Base-by-base conservation (phyloP, 2,329 filamentous ascomycete genomes). In the Pseudohalonectria lignicola region DNA sequence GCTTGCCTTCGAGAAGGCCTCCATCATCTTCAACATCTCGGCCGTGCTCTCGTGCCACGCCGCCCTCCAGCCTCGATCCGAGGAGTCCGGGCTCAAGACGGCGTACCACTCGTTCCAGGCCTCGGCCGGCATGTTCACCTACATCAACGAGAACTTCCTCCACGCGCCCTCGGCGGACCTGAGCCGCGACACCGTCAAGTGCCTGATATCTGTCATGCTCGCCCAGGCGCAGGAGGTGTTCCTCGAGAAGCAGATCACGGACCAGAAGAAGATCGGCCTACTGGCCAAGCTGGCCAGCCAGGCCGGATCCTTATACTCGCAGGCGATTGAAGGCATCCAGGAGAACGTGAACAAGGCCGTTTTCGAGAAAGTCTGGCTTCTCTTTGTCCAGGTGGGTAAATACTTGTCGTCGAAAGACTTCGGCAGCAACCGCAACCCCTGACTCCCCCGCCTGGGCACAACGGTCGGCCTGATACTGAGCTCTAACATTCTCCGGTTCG, bases 121-220 rank as follows among this genome's bases (percentile, higher is more conserved):
- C 30, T 88, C 90, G 7, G 92, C 92, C 9, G 92, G 92, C 64
- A 98, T 98, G 92, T 98, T 96, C 60, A 96, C 90, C 38, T 98
- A 98, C 54, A 98, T 98, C 66, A 98, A 98, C 61, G 92, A 98
- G 63, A 98, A 98, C 64, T 98, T 98, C 57, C 68, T 98, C 26
- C 92, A 98, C 53, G 92, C 92, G 2, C 92, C 93, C 1, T 95
- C 88, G 8, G 88, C 86, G n/a, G 92, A 98, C 54, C 64, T 98
- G 34, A 96, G 88, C 57, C 71, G 92, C 43, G 90, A 98, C 36
- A 98, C 92, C 0, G 86, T 98, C 52, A 95, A 95, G 64, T 87
- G 86, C 0, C 62, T 98, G 47, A 96, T 98, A 54, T 76, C 81
- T 37, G 77, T 98, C 42, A 96, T 86, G 72, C 74, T 98, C 39